Evolutionary conservation across 2,329 filamentous ascomycete species (phyloP).

Genomic region (Zelopaecilomyces penicillatus): DNA sequence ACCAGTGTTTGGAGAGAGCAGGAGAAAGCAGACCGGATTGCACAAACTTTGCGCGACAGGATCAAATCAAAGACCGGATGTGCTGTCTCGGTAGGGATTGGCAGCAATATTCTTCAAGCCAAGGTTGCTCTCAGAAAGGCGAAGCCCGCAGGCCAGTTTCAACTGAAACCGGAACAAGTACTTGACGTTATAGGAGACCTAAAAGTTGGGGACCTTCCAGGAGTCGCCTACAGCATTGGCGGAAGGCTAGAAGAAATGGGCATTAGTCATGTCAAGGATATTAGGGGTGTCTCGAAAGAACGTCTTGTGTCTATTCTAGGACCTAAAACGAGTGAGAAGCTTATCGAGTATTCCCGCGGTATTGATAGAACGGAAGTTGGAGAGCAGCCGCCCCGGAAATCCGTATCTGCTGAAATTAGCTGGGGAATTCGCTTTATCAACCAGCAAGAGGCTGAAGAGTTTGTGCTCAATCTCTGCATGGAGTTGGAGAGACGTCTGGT

Average conservation of each 20-base stretch:
- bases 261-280: conserved; percentile 72
- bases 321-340: conserved; percentile 83
- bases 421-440: conserved; percentile 96
- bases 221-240: conserved; percentile 84
- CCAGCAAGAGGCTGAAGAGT: conserved; percentile 88
- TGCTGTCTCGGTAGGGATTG: conserved; percentile 86
- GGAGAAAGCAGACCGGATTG: conserved; percentile 63
- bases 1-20: conserved; percentile 70
- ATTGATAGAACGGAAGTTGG: conserved; percentile 83
- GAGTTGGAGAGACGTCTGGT: conserved; percentile 75
- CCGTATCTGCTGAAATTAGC: conserved; percentile 93
- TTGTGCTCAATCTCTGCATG: conserved; percentile 73
- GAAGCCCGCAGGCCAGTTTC: conserved; percentile 88
- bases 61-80: conserved; percentile 73
- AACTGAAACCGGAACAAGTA: conserved; percentile 74
- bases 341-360: conserved; percentile 84
- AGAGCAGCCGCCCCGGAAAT: conserved; percentile 78
- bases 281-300: conserved; percentile 70
- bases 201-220: conserved; percentile 73
- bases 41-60: conserved; percentile 53
- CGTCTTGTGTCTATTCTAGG: conserved; percentile 65
- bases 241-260: conserved; percentile 83
- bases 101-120: conserved; percentile 80
- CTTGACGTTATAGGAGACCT: conserved; percentile 69
- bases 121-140: conserved; percentile 86